A percentile compares a stretch with the other conserved stretches of the same genome.
Conservation (phyloP, 129 eudicot genomes). For the Lactuca saligna region DNA sequence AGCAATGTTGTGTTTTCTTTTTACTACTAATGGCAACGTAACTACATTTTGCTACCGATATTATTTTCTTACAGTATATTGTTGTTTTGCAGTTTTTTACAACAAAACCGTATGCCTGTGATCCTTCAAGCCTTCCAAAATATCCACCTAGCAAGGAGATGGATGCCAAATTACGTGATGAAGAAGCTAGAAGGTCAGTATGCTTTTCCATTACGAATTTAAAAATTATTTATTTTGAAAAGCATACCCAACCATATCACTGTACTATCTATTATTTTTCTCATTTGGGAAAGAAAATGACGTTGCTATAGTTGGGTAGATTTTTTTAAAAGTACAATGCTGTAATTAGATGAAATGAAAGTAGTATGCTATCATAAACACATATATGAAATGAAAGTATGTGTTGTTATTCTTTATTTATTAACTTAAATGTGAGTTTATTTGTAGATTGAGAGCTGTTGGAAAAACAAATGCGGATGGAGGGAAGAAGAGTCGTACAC, state of each 20-base stretch:
- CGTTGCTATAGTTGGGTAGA: too few relatives aligned
- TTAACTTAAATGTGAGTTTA: conserved; percentile 3
- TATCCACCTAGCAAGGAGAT: conserved; percentile 96
- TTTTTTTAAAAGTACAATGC: too few relatives aligned
- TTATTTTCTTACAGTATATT: neutral
- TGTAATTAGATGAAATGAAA: too few relatives aligned
- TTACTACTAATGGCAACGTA: too few relatives aligned
- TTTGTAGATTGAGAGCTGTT: conserved; percentile 69
- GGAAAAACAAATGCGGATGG: conserved; percentile 61
- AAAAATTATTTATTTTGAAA: too few relatives aligned
- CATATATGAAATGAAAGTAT: neutral
- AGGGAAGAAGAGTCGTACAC: conserved; percentile 57
- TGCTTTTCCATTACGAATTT: neutral
- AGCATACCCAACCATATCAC: neutral
- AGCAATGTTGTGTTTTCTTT: too few relatives aligned
- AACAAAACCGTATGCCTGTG: conserved; percentile 90
- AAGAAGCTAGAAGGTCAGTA: conserved; percentile 80
- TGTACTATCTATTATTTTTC: too few relatives aligned
- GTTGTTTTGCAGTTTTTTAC: conserved; percentile 63
- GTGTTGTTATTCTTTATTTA: neutral
- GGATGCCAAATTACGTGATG: conserved; percentile 94
- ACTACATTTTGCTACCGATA: too few relatives aligned
- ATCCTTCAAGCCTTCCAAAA: conserved; percentile 90
- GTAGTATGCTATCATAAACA: too few relatives aligned
- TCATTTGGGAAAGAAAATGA: too few relatives aligned